phyloP scores from a whole-genome alignment of 768 basidiomycete species.

The Kwoniella mangroviensis region DNA sequence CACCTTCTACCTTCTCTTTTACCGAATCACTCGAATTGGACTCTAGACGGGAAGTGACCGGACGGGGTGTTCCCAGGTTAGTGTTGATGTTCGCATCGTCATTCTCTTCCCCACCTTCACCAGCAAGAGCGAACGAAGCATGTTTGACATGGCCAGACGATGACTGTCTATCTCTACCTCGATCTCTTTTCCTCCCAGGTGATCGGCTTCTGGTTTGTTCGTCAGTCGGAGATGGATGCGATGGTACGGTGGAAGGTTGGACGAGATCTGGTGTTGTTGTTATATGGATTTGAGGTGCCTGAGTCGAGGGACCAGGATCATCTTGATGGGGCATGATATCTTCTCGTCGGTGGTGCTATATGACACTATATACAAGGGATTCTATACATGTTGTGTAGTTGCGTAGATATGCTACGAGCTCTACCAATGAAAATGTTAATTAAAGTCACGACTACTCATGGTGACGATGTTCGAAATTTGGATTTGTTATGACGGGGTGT shows the following conservation, averaged over 20 bases:
- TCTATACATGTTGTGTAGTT: too few species aligned
- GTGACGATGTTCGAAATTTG: too few species aligned
- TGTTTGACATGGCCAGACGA: conserved; percentile 7
- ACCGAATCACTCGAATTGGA: not conserved
- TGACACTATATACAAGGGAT: conserved; percentile 5
- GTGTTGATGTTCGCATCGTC: not conserved
- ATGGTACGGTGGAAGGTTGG: not conserved
- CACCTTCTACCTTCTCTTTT: conserved; percentile 7
- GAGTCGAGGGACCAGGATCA: conserved; percentile 13
- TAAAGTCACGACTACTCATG: too few species aligned
- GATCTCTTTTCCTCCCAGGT: not conserved
- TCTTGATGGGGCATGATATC: conserved; percentile 8
- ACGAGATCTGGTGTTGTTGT: conserved; percentile 12
- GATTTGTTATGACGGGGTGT: too few species aligned
- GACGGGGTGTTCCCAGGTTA: not conserved
- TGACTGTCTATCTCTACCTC: not conserved
- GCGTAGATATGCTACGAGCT: too few species aligned
- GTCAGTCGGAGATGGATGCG: not conserved
- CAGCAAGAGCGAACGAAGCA: conserved; percentile 19
- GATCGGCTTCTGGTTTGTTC: not conserved
- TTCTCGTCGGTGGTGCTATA: too few species aligned
- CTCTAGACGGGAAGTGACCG: not conserved
- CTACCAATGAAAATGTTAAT: too few species aligned
- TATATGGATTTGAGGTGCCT: conserved; percentile 18
- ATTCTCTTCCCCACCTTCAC: not conserved